Evolutionary conservation across 176 grass and related monocot genomes (phyloP), one percentile per base, ranked within the genome.

Genomic region (Carex littledalei): DNA sequence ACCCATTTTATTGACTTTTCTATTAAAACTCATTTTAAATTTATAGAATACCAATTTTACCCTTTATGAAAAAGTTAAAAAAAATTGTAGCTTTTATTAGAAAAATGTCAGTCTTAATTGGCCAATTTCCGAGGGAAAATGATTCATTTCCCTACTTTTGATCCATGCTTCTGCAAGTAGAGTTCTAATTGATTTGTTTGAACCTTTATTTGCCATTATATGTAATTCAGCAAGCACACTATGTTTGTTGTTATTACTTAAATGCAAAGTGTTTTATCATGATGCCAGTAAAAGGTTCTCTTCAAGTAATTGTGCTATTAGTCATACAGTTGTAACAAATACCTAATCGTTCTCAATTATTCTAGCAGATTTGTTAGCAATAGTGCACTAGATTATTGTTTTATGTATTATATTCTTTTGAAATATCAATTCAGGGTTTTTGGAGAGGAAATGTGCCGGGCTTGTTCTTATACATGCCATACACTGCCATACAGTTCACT

Each of bases 391-490:
- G 60, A 63, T 63, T 63, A 9, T 63, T 69, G 14, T 10, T 43
- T 71, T 10, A 45, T n/a, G 67, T 71, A 41, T 50, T 50, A 74
- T 50, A 49, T 50, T 50, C n/a, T 18, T 80, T 67, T 18, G 4
- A 37, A 39, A 45, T 88, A 47, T 37, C 68, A 8, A 83, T 88
- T 80, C 84, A 99, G 96, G 96, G 91, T 87, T 99, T 99, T 79
- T 99, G 96, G 96, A 95, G 93, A 94, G 96, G 96, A 84, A 99
- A 99, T 88, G 96, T 99, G 70, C 96, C 96, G 15, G 96, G 93
- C 84, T 81, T 95, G 39, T 64, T 99, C 29, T 87, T 99, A 74
- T 99, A 95, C 88, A 99, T 99, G 96, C 96, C 96, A 75, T 99
- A 99, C 84, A 92, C 91, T 84, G 93, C 96, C 68, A 99, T 95